Percentiles rank a stretch among this genome's conserved stretches.
Evolutionary conservation across 352 stramenopile genomes (phyloP).

Genomic region (Peronospora destructor): DNA sequence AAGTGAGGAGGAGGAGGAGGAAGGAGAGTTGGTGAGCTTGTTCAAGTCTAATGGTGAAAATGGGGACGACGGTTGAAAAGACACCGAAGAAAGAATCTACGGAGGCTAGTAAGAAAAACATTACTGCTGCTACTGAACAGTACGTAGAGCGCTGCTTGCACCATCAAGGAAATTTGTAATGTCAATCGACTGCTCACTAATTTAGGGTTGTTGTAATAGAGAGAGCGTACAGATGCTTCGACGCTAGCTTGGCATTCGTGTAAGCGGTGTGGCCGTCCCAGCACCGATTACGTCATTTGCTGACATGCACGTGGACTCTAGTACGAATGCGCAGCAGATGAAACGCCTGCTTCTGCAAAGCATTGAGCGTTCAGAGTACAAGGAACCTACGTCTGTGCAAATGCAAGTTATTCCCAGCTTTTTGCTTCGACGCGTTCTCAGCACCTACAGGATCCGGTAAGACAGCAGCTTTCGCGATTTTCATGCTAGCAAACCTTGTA

Average conservation of each 20-base stretch:
- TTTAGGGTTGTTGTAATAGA: conserved; percentile 18
- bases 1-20: conserved; percentile 24
- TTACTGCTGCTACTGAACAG: conserved; percentile 16
- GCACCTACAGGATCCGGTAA: conserved; percentile 97
- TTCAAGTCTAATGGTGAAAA: conserved; percentile 38
- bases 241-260: conserved; percentile 74
- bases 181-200: conserved; percentile 2
- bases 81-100: conserved; percentile 21
- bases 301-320: conserved; percentile 50
- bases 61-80: conserved; percentile 4
- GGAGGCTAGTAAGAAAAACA: conserved; percentile 24
- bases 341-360: conserved; percentile 65
- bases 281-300: conserved; percentile 71
- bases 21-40: conserved; percentile 38
- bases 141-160: conserved; percentile 6
- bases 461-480: conserved; percentile 96
- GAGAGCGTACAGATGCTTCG: conserved; percentile 58
- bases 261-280: conserved; percentile 56
- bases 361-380: conserved; percentile 90
- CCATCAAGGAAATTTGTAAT: neutral
- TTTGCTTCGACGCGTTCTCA: conserved; percentile 87
- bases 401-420: conserved; percentile 94
- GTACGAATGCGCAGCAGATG: conserved; percentile 49
- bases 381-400: conserved; percentile 98
- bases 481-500: conserved; percentile 79